Evolutionary conservation across 768 basidiomycete genomes (phyloP).

Genomic region (Pleurotus citrinopileatus): DNA sequence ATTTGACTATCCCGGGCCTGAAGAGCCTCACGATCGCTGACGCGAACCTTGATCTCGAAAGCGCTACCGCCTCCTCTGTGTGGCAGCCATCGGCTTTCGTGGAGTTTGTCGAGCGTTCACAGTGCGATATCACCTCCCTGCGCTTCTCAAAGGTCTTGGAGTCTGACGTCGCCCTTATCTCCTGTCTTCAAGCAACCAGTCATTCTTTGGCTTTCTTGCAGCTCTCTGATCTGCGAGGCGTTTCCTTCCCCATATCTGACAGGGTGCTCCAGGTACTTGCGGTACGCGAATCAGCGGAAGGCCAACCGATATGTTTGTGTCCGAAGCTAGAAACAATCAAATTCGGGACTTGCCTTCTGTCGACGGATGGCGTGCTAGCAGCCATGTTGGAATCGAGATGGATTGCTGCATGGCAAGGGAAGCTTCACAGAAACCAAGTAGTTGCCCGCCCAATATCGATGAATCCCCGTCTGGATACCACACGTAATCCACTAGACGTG

Average conservation of each 20-base stretch:
- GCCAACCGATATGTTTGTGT: conserved; percentile 9
- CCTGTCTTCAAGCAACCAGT: conserved; percentile 14
- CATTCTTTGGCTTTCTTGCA: conserved; percentile 12
- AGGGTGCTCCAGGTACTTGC: conserved; percentile 13
- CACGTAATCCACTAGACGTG: conserved; percentile 7
- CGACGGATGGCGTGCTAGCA: conserved; percentile 17
- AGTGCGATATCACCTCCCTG: conserved; percentile 11
- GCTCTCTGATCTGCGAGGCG: conserved; percentile 11
- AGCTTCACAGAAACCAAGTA: not conserved
- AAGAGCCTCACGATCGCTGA: conserved; percentile 12
- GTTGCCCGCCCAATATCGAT: conserved; percentile 15
- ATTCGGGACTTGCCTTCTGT: conserved; percentile 15
- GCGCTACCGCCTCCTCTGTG: not conserved
- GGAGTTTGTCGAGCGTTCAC: conserved; percentile 14
- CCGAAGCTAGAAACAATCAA: conserved; percentile 17
- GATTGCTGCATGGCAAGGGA: not conserved
- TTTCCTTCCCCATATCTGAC: conserved; percentile 12
- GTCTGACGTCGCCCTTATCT: conserved; percentile 16
- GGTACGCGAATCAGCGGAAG: not conserved
- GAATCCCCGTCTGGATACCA: conserved; percentile 16
- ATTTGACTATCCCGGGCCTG: conserved; percentile 13
- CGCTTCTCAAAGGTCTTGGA: conserved; percentile 14
- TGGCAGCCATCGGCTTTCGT: conserved; percentile 15
- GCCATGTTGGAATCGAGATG: conserved; percentile 19
- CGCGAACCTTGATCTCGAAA: conserved; percentile 4